A percentile compares a stretch with the other conserved stretches of the same genome.
These are phyloP conservation scores for Bonia amplexicaulis DNA, from an alignment of 176 grass and related monocot species.

Conservation along the genomic window DNA sequence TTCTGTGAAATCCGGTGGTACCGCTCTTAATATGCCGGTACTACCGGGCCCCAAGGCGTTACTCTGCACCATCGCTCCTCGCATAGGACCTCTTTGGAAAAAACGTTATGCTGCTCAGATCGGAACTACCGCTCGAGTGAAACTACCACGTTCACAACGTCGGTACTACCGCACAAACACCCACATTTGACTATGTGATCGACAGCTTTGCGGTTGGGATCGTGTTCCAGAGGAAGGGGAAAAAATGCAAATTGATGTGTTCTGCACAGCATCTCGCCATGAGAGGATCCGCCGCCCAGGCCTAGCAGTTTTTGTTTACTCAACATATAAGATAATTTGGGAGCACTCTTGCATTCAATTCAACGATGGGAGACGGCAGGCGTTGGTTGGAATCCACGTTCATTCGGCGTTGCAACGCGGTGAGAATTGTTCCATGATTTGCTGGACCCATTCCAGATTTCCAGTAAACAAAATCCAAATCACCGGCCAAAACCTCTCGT, in stretches of 20 bases:
- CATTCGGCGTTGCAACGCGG: background rate
- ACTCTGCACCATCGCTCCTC: no score
- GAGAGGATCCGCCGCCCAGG: conserved; percentile 15
- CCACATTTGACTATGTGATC: background rate
- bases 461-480: conserved; percentile 10
- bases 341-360: background rate
- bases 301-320: background rate
- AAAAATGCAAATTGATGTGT: background rate
- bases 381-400: conserved; percentile 6
- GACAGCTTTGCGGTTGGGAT: background rate
- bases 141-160: no score
- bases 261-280: background rate
- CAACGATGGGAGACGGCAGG: conserved; percentile 21
- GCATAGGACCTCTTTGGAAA: no score
- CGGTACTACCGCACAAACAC: no score
- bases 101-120: no score
- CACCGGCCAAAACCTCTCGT: conserved; percentile 29
- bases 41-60: no score
- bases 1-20: no score
- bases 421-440: background rate
- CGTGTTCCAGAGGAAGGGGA: background rate
- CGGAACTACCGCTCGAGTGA: no score
- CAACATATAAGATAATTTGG: background rate
- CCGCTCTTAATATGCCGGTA: no score
- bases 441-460: background rate